Evolutionary conservation across 2,329 filamentous ascomycete genomes (phyloP), one percentile per base, ranked within the genome.

Genomic region (Ascocoryne sarcoides): DNA sequence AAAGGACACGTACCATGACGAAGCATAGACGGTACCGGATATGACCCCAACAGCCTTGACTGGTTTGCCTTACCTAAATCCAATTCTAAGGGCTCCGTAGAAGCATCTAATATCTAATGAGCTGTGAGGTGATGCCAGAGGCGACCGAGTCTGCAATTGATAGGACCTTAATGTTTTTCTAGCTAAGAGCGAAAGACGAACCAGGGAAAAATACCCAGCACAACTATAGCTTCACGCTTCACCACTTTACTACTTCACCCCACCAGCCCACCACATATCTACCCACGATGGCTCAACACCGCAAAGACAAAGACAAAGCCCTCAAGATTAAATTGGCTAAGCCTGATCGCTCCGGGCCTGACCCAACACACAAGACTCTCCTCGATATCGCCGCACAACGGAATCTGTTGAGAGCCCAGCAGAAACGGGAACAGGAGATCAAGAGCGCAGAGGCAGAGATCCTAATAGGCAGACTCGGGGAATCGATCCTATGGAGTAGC

Each of bases 361-460:
- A 67, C 52, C 55, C 69, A 0, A 64, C 64, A 4, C 70, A 76
- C 32, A 72, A 81, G 60, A 90, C 84, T 0, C 69, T 92, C n/a
- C 69, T 88, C 43, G 69, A 89, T 42, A 59, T 89, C 20, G 84
- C 84, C 44, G 70, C 81, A 39, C 73, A 85, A 48, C 71, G 74
- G 49, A 59, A 76, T 57, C 63, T 82, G 16, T 44, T 57, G 3
- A 49, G 55, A 28, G 34, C 42, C 9, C 29, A 38, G 3, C 41
- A 50, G n/a, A 39, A 61, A 31, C 44, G 47, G 7, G 56, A 61
- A 38, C 35, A 44, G 30, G 36, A 39, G 23, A 26, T 38, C 26
- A 7, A 38, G 1, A 60, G 60, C 17, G 40, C 42, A n/a, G 47
- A 49, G 10, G 52, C 32, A 42, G 51, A 59, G 14, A 36, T 48